phyloP scores from a whole-genome alignment of 331 rosid genomes.

The Saraca asoca region DNA sequence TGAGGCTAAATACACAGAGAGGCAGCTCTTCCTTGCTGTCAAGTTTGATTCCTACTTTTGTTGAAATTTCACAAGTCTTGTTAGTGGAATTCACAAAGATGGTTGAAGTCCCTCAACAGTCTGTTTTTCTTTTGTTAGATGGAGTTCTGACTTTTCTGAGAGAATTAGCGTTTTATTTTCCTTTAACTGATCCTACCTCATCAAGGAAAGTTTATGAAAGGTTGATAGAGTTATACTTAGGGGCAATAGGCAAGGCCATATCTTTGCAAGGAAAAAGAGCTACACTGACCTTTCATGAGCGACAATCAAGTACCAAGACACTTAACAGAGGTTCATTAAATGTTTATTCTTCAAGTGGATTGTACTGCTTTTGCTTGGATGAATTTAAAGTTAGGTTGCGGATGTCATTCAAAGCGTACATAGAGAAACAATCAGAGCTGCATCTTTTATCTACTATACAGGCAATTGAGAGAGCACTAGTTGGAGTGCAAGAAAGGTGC shows the following conservation, averaged over 20 bases:
- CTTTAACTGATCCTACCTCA: conserved; percentile 57
- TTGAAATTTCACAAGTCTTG: conserved; percentile 63
- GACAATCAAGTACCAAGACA: conserved; percentile 65
- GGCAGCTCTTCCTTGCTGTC: conserved; percentile 49
- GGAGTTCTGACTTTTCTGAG: conserved; percentile 74
- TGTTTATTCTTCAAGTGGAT: conserved; percentile 48
- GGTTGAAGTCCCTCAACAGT: conserved; percentile 62
- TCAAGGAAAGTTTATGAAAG: conserved; percentile 55
- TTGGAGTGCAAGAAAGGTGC: conserved; percentile 64
- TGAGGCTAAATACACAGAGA: conserved; percentile 61
- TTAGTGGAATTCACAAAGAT: conserved; percentile 60
- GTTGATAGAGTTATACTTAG: conserved; percentile 63
- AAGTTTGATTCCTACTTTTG: conserved; percentile 48
- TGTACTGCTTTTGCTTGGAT: conserved; percentile 51
- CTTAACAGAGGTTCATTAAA: conserved; percentile 48
- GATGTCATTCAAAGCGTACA: conserved; percentile 62
- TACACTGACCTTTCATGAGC: conserved; percentile 66
- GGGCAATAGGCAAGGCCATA: conserved; percentile 79
- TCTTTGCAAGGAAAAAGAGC: conserved; percentile 78
- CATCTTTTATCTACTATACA: conserved; percentile 70
- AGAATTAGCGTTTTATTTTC: conserved; percentile 70
- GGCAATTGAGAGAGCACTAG: conserved; percentile 78
- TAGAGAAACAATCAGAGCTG: conserved; percentile 68
- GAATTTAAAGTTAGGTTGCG: conserved; percentile 69
- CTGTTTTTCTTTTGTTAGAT: conserved; percentile 72